These are phyloP conservation scores for Santalum album DNA, from an alignment of 164 flowering plant genomes.

Conservation along the genomic window DNA sequence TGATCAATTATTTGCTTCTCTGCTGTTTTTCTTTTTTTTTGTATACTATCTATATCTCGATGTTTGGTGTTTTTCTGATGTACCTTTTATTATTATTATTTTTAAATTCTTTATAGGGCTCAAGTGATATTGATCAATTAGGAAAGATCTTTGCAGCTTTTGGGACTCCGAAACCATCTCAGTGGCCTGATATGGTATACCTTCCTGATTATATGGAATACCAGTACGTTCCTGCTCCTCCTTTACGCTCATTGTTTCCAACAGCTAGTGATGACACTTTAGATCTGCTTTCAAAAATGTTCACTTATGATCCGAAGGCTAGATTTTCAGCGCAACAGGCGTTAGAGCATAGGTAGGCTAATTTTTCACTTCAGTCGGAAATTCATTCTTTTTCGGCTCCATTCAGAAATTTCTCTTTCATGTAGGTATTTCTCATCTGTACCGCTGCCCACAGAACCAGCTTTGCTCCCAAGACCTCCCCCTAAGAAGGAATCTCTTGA, in stretches of 20 bases:
- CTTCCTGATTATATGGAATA: slow-evolving; percentile 94
- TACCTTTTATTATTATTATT: not conserved
- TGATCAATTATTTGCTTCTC: too few relatives aligned
- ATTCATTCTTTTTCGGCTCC: not conserved
- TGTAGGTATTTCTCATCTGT: slow-evolving; percentile 81
- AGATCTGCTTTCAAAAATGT: slow-evolving; percentile 88
- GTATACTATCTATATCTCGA: not conserved
- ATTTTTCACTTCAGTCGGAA: not conserved
- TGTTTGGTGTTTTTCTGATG: too few relatives aligned
- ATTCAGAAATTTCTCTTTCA: slow-evolving; percentile 4
- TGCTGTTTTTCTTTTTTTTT: not conserved
- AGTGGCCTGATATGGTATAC: slow-evolving; percentile 90
- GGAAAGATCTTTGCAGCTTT: slow-evolving; percentile 93
- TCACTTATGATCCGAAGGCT: slow-evolving; percentile 76
- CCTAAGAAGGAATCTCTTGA: slow-evolving; percentile 55
- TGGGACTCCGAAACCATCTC: slow-evolving; percentile 85
- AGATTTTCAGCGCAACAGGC: slow-evolving; percentile 86
- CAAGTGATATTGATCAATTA: slow-evolving; percentile 90
- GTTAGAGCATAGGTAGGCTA: slow-evolving; percentile 73
- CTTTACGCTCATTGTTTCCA: slow-evolving; percentile 72
- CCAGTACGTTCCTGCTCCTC: slow-evolving; percentile 65
- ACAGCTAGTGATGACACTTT: slow-evolving; percentile 86
- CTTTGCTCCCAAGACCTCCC: slow-evolving; percentile 78
- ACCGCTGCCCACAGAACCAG: slow-evolving; percentile 81
- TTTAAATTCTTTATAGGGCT: slow-evolving; percentile 45